Evolutionary conservation across 768 basidiomycete genomes (phyloP).

Genomic region (Crepidotus variabilis): DNA sequence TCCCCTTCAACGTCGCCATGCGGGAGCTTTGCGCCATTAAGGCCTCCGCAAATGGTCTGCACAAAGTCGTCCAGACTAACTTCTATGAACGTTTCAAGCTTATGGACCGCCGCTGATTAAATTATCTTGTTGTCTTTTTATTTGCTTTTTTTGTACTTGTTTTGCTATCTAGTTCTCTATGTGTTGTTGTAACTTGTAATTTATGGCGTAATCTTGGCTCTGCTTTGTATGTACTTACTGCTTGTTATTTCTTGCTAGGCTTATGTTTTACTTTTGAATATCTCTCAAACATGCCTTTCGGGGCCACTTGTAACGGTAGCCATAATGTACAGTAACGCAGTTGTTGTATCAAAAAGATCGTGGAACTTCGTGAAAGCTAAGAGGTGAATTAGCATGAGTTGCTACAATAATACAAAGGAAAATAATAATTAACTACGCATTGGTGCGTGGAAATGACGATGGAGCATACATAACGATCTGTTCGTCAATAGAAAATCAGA

Average conservation of each 20-base stretch:
- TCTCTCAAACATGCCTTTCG: too few species aligned
- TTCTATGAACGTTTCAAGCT: conserved; percentile 18
- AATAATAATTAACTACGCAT: too few species aligned
- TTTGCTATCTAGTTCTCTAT: too few species aligned
- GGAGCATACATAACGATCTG: too few species aligned
- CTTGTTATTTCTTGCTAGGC: neutral
- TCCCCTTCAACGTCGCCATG: conserved; percentile 49
- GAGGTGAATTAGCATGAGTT: too few species aligned
- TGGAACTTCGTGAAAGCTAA: neutral
- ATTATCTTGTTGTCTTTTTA: neutral
- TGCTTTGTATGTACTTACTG: neutral
- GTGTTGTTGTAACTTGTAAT: too few species aligned
- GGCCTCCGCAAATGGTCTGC: conserved; percentile 22
- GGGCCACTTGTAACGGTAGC: too few species aligned
- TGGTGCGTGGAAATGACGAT: too few species aligned
- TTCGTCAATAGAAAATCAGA: too few species aligned
- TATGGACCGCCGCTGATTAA: neutral
- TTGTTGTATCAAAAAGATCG: neutral
- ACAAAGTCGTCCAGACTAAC: conserved; percentile 12
- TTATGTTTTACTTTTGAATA: neutral
- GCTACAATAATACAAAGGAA: too few species aligned
- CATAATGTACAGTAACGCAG: neutral
- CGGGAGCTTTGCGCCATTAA: conserved; percentile 52
- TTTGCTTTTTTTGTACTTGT: neutral
- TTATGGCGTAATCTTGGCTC: too few species aligned